phyloP scores from a whole-genome alignment of 768 basidiomycete genomes.

The Tremella fuciformis region DNA sequence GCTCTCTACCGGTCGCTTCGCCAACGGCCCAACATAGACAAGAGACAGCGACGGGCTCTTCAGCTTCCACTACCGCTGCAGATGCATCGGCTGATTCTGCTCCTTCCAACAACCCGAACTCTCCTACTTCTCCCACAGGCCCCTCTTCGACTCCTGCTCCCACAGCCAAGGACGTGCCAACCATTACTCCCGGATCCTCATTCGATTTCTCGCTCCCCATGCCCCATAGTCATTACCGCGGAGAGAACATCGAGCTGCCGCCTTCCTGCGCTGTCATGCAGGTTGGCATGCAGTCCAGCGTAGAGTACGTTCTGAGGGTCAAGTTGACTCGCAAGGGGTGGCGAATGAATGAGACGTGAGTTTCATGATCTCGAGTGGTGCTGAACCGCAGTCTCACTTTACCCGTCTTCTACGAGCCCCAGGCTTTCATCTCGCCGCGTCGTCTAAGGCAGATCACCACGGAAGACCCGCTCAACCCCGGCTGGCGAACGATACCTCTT shows the following conservation, averaged over 20 bases:
- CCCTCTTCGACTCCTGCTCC: constrained; percentile 9
- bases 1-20: neutral
- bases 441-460: constrained; percentile 35
- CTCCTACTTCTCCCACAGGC: neutral
- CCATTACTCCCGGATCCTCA: constrained; percentile 20
- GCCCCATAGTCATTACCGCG: constrained; percentile 33
- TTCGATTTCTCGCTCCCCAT: constrained; percentile 37
- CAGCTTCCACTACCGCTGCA: no score
- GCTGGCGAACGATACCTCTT: constrained; percentile 39
- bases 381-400: constrained; percentile 26
- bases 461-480: constrained; percentile 44
- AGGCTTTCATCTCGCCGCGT: constrained; percentile 37
- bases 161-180: constrained; percentile 20
- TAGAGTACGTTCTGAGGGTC: constrained; percentile 40
- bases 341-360: constrained; percentile 43
- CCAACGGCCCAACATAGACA: neutral
- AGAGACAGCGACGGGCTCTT: neutral
- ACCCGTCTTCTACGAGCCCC: constrained; percentile 43
- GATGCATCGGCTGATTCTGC: no score
- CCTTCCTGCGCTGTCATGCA: constrained; percentile 36
- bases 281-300: constrained; percentile 41
- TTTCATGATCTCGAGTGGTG: neutral
- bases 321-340: constrained; percentile 37
- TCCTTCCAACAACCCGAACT: no score
- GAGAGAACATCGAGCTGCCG: constrained; percentile 28